These are phyloP conservation scores for Neonothopanus nambi DNA, from an alignment of 1,284 basidiomycete genomes.

Conservation along the genomic window DNA sequence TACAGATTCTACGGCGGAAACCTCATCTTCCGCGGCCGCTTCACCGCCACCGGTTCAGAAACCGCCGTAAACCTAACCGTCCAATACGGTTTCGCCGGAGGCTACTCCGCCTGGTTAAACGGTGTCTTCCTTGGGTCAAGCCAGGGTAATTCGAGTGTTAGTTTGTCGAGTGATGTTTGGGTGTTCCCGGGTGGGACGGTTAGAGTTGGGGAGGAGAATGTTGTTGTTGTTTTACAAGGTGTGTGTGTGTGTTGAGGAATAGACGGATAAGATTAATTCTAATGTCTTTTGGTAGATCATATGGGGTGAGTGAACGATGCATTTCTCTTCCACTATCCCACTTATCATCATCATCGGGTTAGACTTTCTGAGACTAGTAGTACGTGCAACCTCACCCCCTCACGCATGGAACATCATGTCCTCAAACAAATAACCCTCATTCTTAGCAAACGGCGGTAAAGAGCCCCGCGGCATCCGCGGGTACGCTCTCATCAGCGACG, in stretches of 20 bases:
- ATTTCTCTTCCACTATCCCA: background rate
- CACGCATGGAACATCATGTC: no score
- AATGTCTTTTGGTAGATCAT: background rate
- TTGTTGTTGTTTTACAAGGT: constrained; percentile 53
- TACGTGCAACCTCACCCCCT: constrained; percentile 24
- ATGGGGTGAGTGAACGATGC: constrained; percentile 10
- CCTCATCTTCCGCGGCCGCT: constrained; percentile 53
- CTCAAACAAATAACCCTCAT: background rate
- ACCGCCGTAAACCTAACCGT: constrained; percentile 46
- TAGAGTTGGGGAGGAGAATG: constrained; percentile 40
- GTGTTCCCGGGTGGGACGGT: constrained; percentile 35
- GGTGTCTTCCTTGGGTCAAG: constrained; percentile 50
- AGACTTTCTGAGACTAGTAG: constrained; percentile 49
- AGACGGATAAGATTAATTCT: no score
- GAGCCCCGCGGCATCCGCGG: constrained; percentile 55
- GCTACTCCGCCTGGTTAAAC: constrained; percentile 53
- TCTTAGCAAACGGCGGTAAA: constrained; percentile 45
- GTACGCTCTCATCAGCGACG: constrained; percentile 42
- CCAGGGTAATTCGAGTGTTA: constrained; percentile 43
- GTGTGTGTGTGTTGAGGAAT: no score
- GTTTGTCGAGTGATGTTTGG: constrained; percentile 43
- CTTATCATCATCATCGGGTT: constrained; percentile 4
- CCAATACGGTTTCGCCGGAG: constrained; percentile 49
- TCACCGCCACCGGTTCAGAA: constrained; percentile 43
- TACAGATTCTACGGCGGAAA: constrained; percentile 50